These are phyloP conservation scores for Pyricularia pennisetigena DNA, from an alignment of 2,329 filamentous ascomycete species.

Conservation along the genomic window DNA sequence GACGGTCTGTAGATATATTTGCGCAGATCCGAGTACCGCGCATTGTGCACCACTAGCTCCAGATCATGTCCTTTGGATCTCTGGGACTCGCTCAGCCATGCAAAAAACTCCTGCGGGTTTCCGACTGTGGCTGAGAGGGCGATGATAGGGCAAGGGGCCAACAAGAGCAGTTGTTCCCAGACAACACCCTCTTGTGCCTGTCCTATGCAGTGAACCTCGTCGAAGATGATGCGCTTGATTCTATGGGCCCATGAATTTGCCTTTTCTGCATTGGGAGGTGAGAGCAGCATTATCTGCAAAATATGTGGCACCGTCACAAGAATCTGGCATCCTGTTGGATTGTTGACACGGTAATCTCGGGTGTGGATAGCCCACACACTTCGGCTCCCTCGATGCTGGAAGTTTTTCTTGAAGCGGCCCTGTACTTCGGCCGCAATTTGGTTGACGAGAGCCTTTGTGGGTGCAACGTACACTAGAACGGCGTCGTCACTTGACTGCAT, in stretches of 20 bases:
- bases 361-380: constrained; percentile 76
- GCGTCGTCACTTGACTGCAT: constrained; percentile 58
- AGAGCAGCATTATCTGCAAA: constrained; percentile 66
- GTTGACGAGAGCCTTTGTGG: constrained; percentile 74
- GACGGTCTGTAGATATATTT: constrained; percentile 59
- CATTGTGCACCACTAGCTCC: constrained; percentile 56
- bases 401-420: constrained; percentile 61
- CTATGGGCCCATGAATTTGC: constrained; percentile 49
- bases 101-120: constrained; percentile 59
- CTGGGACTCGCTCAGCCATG: constrained; percentile 59
- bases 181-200: constrained; percentile 66
- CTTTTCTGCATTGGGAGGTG: constrained; percentile 51
- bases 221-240: constrained; percentile 69
- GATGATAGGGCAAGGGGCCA: constrained; percentile 68
- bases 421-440: constrained; percentile 75
- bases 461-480: constrained; percentile 69
- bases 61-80: constrained; percentile 51
- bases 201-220: constrained; percentile 74
- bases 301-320: constrained; percentile 71
- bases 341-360: constrained; percentile 65
- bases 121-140: constrained; percentile 73
- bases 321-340: constrained; percentile 61
- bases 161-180: constrained; percentile 68
- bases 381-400: constrained; percentile 43
- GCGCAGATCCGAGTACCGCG: constrained; percentile 68